Conservation (phyloP, 192 early-diverging fungal genomes). For the Gonapodya sp. region DNA sequence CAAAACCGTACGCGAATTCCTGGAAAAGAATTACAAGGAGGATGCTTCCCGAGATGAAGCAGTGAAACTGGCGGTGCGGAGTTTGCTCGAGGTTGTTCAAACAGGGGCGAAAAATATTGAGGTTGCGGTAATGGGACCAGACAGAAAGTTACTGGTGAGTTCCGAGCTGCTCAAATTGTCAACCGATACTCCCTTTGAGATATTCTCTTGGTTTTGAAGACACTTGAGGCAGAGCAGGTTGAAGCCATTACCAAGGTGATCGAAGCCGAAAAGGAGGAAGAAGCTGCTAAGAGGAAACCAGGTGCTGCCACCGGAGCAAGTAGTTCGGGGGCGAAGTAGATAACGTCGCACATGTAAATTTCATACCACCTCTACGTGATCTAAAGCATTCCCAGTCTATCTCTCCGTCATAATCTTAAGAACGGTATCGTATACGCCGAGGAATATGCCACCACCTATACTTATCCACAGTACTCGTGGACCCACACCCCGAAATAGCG, state of each 20-base stretch:
- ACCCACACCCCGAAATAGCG: slow-evolving; percentile 79
- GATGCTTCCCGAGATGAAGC: slow-evolving; percentile 68
- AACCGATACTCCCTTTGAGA: too few species aligned
- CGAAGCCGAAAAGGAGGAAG: slow-evolving; percentile 73
- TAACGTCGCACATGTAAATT: too few species aligned
- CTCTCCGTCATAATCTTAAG: background rate
- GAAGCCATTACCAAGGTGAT: slow-evolving; percentile 64
- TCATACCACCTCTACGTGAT: too few species aligned
- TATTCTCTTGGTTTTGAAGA: too few species aligned
- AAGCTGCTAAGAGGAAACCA: background rate
- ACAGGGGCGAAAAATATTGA: slow-evolving; percentile 99
- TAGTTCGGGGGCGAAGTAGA: too few species aligned
- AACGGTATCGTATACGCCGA: slow-evolving; percentile 76
- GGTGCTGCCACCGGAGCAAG: background rate
- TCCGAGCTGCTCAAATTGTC: background rate
- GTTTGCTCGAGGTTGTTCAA: slow-evolving; percentile 95
- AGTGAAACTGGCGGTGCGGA: slow-evolving; percentile 84
- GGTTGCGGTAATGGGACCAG: slow-evolving; percentile 79
- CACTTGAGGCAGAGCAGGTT: slow-evolving; percentile 61
- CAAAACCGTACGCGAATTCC: slow-evolving; percentile 95
- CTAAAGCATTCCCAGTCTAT: too few species aligned
- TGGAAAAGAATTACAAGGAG: slow-evolving; percentile 94
- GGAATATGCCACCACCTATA: slow-evolving; percentile 88
- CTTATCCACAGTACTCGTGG: slow-evolving; percentile 94
- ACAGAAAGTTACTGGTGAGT: slow-evolving; percentile 57